Base-by-base conservation (phyloP, 345 rosid genomes). In the Pugionium dolabratum region DNA sequence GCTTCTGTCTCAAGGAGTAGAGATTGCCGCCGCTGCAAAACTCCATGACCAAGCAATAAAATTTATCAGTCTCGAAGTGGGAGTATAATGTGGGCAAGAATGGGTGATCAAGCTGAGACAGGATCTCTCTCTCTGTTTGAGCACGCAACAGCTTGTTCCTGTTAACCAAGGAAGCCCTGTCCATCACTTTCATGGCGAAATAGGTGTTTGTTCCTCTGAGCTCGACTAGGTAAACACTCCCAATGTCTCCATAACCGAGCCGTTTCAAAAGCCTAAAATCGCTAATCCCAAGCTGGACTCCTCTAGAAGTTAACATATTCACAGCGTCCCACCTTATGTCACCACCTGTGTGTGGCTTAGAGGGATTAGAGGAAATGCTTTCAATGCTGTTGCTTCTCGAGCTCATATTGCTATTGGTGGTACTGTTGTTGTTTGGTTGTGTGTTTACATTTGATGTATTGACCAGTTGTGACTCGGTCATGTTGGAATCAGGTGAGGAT, bases 291-390 rank as follows among this genome's bases (percentile, higher is more conserved):
- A 91, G 81, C 54, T 80, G 76, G 18, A 73, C 34, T 26, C 86
- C 85, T 76, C 61, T 84, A 4, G 83, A 54, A 31, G 34, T 78
- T 27, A 80, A 60, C 31, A 44, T 35, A 29, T 91, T 83, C 52
- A 91, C 81, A 58, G 96, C 91, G 64, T 91, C 98, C 98, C 96
- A 91, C 70, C 90, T 71, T 3, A 74, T 80, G 37, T 91, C 96
- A 9, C 96, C 96, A 3, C 96, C 98, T 0, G 98, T 89, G 55
- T 91, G 98, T 46, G 98, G 98, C 81, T 77, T 87, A 3, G 84
- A 76, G 1, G 83, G 84, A 44, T 81, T 74, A 35, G 64, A 75
- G 11, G 84, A 62, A 31, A 71, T 75, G 85, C 84, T 88, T 76
- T 88, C 97, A 58, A 82, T 64, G 86, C 89, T 88, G 53, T 94